These are phyloP conservation scores for Acanthamoeba culbertsoni DNA, from an alignment of 208 protist species.

Conservation along the genomic window DNA sequence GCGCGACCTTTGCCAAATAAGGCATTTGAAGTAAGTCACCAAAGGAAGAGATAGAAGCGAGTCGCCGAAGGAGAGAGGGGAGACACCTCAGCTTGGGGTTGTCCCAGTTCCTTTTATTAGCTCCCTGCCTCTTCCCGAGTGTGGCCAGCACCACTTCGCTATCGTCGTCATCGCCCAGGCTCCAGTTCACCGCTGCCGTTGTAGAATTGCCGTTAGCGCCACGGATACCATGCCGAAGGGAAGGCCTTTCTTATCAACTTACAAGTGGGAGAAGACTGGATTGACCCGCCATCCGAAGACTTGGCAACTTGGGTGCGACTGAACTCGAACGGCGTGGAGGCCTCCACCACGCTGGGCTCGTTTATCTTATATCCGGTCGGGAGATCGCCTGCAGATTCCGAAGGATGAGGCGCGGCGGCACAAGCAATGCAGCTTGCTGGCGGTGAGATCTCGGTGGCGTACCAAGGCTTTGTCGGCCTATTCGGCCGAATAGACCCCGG, in stretches of 20 bases:
- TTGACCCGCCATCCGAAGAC: neutral
- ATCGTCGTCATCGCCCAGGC: neutral
- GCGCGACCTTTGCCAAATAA: neutral
- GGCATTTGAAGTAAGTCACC: neutral
- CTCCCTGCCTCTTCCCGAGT: neutral
- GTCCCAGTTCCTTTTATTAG: conserved; percentile 16
- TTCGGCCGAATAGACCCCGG: conserved; percentile 37
- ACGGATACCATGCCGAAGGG: no score
- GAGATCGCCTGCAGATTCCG: neutral
- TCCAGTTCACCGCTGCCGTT: neutral
- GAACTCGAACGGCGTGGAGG: neutral
- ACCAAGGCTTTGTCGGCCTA: no score
- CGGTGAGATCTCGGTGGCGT: no score
- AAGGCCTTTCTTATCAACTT: neutral
- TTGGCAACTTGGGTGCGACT: neutral
- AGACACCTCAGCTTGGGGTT: conserved; percentile 24
- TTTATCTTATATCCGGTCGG: neutral
- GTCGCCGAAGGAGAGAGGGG: neutral
- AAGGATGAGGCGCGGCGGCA: neutral
- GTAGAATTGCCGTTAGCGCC: neutral
- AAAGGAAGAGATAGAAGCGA: neutral
- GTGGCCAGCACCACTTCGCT: conserved; percentile 37
- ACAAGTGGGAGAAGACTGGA: neutral
- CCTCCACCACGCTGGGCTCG: neutral
- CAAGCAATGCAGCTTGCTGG: neutral